Percentiles rank a stretch among this genome's conserved stretches.
These are phyloP conservation scores for Scutellaria barbata DNA, from an alignment of 257 asterid species.

Conservation along the genomic window DNA sequence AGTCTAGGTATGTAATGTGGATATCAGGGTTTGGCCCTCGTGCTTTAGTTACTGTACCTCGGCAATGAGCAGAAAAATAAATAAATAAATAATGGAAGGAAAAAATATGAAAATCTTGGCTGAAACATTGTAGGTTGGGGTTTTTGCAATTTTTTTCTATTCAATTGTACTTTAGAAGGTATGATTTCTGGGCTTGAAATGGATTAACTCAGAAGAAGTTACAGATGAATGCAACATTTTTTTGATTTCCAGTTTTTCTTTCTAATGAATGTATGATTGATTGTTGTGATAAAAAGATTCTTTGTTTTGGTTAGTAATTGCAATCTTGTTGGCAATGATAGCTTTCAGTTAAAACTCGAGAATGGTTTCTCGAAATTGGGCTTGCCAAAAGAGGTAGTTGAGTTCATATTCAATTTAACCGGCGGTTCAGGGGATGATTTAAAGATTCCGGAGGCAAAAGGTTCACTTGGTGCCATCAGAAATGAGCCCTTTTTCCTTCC, in stretches of 20 bases:
- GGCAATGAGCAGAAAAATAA: neutral
- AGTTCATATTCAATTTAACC: slow-evolving; percentile 51
- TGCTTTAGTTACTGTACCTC: slow-evolving; percentile 31
- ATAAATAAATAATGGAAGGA: neutral
- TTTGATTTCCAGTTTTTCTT: neutral
- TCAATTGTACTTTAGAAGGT: neutral
- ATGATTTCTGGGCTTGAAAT: neutral
- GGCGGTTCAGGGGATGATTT: slow-evolving; percentile 53
- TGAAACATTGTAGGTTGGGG: slow-evolving; percentile 2
- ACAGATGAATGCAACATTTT: neutral
- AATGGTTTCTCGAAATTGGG: slow-evolving; percentile 69
- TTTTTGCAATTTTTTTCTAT: slow-evolving; percentile 2
- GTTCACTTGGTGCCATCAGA: slow-evolving; percentile 62
- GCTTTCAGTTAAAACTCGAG: slow-evolving; percentile 66
- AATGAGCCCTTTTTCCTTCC: slow-evolving; percentile 88
- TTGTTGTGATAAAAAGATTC: slow-evolving; percentile 14
- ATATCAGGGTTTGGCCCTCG: neutral
- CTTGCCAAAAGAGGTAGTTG: slow-evolving; percentile 64
- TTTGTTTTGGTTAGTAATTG: slow-evolving; percentile 11
- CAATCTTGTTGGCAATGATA: slow-evolving; percentile 36
- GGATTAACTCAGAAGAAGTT: neutral
- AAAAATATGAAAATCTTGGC: neutral
- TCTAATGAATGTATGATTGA: neutral
- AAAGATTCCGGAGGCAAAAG: slow-evolving; percentile 88
- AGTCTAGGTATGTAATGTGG: slow-evolving; percentile 53